These are phyloP conservation scores for Pseudogymnoascus sp. DNA, from an alignment of 2,329 filamentous ascomycete genomes.

Conservation along the genomic window DNA sequence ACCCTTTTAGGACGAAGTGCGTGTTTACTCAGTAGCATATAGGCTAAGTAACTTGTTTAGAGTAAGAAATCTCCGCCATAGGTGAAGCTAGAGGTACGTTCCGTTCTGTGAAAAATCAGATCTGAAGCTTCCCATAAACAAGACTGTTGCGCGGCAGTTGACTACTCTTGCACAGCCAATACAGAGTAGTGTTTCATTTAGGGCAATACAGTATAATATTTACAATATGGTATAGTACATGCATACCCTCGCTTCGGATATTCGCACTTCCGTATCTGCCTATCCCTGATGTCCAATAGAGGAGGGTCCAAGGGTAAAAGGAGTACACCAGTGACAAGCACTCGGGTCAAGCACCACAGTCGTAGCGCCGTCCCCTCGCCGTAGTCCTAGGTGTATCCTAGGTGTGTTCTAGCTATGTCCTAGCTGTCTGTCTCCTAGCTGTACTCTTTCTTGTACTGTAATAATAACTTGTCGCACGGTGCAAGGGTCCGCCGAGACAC, in stretches of 20 bases:
- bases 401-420: too few relatives aligned
- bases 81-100: neutral
- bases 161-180: neutral
- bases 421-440: too few relatives aligned
- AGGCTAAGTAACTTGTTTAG: neutral
- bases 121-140: neutral
- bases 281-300: neutral
- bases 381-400: too few relatives aligned
- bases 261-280: neutral
- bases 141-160: neutral
- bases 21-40: neutral
- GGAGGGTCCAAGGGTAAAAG: neutral
- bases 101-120: neutral
- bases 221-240: neutral
- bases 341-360: neutral
- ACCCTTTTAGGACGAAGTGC: neutral
- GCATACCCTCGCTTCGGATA: neutral
- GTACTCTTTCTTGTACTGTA: neutral
- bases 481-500: neutral
- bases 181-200: neutral
- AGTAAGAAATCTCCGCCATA: neutral
- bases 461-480: neutral
- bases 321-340: neutral
- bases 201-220: neutral
- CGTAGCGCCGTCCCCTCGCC: neutral